phyloP scores from a whole-genome alignment of 2,329 filamentous ascomycete species.

The Fusarium mundagurra region DNA sequence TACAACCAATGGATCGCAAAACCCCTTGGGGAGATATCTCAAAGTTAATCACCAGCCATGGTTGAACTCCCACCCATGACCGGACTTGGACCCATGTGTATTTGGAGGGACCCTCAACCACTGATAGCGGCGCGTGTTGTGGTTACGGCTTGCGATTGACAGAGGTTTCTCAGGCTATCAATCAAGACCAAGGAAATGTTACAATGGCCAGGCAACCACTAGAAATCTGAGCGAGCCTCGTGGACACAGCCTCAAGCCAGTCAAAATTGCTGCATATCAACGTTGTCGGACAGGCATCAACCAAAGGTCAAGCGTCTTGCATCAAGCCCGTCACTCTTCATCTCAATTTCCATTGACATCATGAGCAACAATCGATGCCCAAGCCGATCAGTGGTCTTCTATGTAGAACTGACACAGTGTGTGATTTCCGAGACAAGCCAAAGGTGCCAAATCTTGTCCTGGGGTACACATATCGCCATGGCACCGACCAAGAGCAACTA shows the following conservation, averaged over 20 bases:
- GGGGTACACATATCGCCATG: background rate
- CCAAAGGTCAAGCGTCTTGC: background rate
- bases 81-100: background rate
- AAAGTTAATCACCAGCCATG: background rate
- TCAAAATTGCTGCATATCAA: constrained; percentile 14
- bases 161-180: constrained; percentile 14
- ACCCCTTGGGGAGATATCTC: background rate
- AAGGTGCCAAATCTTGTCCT: background rate
- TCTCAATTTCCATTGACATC: background rate
- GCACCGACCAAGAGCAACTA: background rate
- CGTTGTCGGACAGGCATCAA: constrained; percentile 11
- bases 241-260: constrained; percentile 20
- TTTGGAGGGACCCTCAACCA: constrained; percentile 19
- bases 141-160: constrained; percentile 34
- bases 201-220: background rate
- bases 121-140: constrained; percentile 29
- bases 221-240: background rate
- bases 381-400: background rate
- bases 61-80: background rate
- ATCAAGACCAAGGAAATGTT: background rate
- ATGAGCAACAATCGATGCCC: background rate
- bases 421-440: background rate
- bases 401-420: background rate
- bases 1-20: constrained; percentile 20
- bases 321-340: background rate